phyloP scores from a whole-genome alignment of 2,329 filamentous ascomycete species.

The Aspergillus sergii region DNA sequence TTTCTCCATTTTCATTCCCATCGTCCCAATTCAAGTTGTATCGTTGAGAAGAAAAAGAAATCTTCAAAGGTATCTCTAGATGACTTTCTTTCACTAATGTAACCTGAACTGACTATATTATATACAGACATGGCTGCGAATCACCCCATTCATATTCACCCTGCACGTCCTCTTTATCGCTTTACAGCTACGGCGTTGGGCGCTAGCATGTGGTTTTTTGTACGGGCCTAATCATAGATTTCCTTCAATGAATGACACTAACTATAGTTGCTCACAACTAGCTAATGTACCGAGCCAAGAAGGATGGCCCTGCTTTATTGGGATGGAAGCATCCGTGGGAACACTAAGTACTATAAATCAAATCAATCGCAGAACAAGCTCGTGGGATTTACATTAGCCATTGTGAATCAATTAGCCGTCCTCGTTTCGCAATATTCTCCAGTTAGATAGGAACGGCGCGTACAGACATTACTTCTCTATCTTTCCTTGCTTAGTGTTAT shows the following conservation, averaged over 20 bases:
- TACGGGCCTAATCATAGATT: constrained; percentile 46
- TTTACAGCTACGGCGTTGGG: constrained; percentile 84
- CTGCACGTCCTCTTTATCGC: constrained; percentile 72
- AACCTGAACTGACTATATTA: neutral
- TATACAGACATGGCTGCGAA: constrained; percentile 41
- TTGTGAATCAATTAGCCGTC: neutral
- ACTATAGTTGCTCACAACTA: constrained; percentile 42
- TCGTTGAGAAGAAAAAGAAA: neutral
- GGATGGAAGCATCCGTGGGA: constrained; percentile 98
- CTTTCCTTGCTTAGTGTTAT: neutral
- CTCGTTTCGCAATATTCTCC: neutral
- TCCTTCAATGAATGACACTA: constrained; percentile 14
- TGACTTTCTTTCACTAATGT: neutral
- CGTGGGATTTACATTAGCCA: neutral
- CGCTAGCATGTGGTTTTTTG: constrained; percentile 99
- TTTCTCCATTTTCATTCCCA: neutral
- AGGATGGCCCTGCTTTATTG: constrained; percentile 87
- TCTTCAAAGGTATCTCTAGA: neutral
- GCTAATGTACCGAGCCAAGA: constrained; percentile 95
- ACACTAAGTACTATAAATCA: constrained; percentile 60
- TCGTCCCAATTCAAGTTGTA: neutral
- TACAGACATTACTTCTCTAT: neutral
- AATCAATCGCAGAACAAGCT: neutral
- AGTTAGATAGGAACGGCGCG: neutral
- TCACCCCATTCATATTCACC: constrained; percentile 57